phyloP scores from a whole-genome alignment of 2,329 filamentous ascomycete species.

The Fusarium buxicola region DNA sequence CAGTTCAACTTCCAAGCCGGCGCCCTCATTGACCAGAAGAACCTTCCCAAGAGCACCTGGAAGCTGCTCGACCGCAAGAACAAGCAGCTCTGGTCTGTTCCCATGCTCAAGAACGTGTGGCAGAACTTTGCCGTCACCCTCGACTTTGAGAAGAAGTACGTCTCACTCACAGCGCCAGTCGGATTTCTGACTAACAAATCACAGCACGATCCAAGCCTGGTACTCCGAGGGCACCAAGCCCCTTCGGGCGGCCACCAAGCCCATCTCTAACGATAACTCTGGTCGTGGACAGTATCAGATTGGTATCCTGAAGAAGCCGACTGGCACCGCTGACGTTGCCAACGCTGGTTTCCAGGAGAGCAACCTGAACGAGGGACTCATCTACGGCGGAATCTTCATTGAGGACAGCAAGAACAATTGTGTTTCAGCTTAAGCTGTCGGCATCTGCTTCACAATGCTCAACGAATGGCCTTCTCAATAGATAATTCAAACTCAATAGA shows the following conservation, averaged over 20 bases:
- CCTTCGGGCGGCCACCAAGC: constrained; percentile 60
- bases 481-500: too few species aligned
- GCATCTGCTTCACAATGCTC: too few species aligned
- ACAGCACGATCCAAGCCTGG: constrained; percentile 66
- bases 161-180: constrained; percentile 4
- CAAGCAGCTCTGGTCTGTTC: constrained; percentile 61
- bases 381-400: constrained; percentile 64
- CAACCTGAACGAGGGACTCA: constrained; percentile 63
- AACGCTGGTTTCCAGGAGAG: constrained; percentile 61
- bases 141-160: constrained; percentile 67
- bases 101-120: constrained; percentile 63
- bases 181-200: constrained; percentile 14
- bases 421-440: constrained; percentile 39
- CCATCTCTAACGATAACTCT: constrained; percentile 62
- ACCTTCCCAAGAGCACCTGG: constrained; percentile 53
- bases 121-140: constrained; percentile 72
- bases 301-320: constrained; percentile 71
- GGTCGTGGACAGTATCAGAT: constrained; percentile 72
- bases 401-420: constrained; percentile 60
- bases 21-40: constrained; percentile 59
- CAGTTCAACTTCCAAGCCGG: constrained; percentile 68
- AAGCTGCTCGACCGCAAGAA: constrained; percentile 62
- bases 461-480: too few species aligned
- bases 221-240: constrained; percentile 62
- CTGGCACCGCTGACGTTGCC: constrained; percentile 59